phyloP scores from a whole-genome alignment of 768 basidiomycete species.

The Trametes cubensis region DNA sequence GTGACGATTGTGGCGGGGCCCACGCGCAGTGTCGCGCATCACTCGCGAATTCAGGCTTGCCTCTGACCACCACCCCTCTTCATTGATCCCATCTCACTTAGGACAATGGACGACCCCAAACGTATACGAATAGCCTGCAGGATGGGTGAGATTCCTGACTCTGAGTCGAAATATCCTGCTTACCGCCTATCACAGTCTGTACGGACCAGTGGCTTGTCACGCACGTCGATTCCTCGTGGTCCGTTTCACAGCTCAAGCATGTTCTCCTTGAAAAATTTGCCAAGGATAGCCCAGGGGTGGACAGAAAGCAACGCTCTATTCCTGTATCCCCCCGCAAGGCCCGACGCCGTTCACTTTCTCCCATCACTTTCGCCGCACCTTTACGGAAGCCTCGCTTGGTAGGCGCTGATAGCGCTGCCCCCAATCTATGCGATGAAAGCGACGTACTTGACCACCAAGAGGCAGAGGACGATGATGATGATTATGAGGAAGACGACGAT shows the following conservation, averaged over 20 bases:
- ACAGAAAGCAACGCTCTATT: conserved; percentile 19
- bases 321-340: conserved; percentile 31
- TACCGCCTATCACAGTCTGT: conserved; percentile 43
- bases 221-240: conserved; percentile 62
- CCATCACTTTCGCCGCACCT: conserved; percentile 65
- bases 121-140: conserved; percentile 54
- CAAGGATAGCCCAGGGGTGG: conserved; percentile 28
- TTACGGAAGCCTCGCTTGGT: conserved; percentile 9
- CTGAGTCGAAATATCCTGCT: not conserved
- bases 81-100: no score
- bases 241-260: conserved; percentile 63
- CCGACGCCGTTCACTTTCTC: conserved; percentile 53
- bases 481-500: conserved; percentile 35
- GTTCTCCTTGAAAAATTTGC: conserved; percentile 63
- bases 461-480: conserved; percentile 35
- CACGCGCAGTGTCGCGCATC: not conserved
- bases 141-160: conserved; percentile 46
- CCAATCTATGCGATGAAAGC: not conserved
- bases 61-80: conserved; percentile 1
- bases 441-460: conserved; percentile 26
- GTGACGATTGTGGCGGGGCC: conserved; percentile 8
- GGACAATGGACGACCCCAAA: not conserved
- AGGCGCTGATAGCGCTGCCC: conserved; percentile 8
- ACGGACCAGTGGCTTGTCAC: conserved; percentile 82
- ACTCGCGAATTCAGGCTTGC: not conserved